Base-by-base conservation (phyloP, 2,329 filamentous ascomycete genomes). In the Fusarium verticillioides region DNA sequence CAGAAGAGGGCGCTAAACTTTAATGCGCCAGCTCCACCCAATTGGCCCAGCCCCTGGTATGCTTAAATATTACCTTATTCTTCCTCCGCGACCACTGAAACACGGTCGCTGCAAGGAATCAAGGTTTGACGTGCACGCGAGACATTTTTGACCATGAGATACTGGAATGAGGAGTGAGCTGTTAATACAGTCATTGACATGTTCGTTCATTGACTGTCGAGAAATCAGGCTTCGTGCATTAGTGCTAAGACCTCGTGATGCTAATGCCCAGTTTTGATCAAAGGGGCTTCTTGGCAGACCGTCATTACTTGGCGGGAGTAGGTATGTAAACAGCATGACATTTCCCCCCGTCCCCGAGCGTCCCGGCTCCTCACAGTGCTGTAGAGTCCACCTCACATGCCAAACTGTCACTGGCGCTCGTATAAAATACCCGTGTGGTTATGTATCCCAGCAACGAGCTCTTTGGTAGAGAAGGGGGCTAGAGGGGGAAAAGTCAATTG, bases 41-140 rank as follows among this genome's bases (percentile, higher is more conserved):
- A 62, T 40, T 64, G 60, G 56, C 30, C 54, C 62, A 66, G 49
- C 67, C 66, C 73, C 75, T 74, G 74, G 70, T 77, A 77, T 77
- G 75, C 75, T 77, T 77, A 77, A 77, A 77, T 77, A 70, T 77
- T 77, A 77, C 75, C 75, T 77, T 77, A 77, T 75, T 77, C 74
- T 60, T 42, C 59, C 58, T 46, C 54, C 58, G 37, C 54, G 42
- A 47, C 60, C 62, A 65, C 58, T 68, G 66, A 75, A 74, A 75
- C 73, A 66, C 26, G 42, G 23, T n/a, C 9, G 23, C 34, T 54
- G 60, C 44, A 66, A 50, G 60, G 63, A 57, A 66, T 60, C 37
- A 42, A 60, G 26, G 26, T 26, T 26, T 26, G 26, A 26, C 26
- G 21, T 42, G 15, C 28, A 34, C 37, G 11, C 39, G 30, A 32